A percentile compares a stretch with the other conserved stretches of the same genome.
phyloP scores from a whole-genome alignment of 2,329 filamentous ascomycete genomes.

The Clonostachys solani region DNA sequence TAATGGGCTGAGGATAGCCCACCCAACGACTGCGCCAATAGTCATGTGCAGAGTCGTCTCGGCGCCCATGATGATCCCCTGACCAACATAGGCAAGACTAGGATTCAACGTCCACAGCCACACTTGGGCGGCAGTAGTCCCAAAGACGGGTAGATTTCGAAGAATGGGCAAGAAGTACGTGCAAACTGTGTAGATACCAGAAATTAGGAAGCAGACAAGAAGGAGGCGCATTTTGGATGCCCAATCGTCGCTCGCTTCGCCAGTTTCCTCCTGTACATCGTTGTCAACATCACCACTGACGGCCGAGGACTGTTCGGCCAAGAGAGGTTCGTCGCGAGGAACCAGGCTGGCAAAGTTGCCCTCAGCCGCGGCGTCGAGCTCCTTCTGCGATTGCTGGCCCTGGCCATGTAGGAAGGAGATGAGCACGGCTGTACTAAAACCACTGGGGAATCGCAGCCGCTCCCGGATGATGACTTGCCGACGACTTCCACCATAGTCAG shows the following conservation, averaged over 20 bases:
- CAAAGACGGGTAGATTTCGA: slow-evolving; percentile 84
- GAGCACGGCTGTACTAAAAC: slow-evolving; percentile 90
- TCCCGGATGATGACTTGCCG: slow-evolving; percentile 91
- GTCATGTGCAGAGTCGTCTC: slow-evolving; percentile 96
- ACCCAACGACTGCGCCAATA: slow-evolving; percentile 81
- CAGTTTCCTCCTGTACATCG: slow-evolving; percentile 25
- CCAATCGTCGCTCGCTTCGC: slow-evolving; percentile 23
- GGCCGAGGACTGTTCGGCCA: not conserved
- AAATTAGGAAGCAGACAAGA: slow-evolving; percentile 52
- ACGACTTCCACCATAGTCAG: slow-evolving; percentile 36
- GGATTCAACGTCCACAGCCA: slow-evolving; percentile 98
- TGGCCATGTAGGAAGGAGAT: slow-evolving; percentile 83
- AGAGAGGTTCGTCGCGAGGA: slow-evolving; percentile 16
- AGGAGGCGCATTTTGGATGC: slow-evolving; percentile 48
- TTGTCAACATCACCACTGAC: slow-evolving; percentile 13
- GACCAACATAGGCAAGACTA: slow-evolving; percentile 93
- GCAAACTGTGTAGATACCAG: slow-evolving; percentile 67
- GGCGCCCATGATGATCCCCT: slow-evolving; percentile 98
- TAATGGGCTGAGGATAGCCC: slow-evolving; percentile 85
- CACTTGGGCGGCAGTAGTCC: slow-evolving; percentile 63
- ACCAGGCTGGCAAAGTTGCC: slow-evolving; percentile 39
- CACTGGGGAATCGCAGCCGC: slow-evolving; percentile 89
- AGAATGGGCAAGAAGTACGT: slow-evolving; percentile 89
- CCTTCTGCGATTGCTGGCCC: slow-evolving; percentile 22
- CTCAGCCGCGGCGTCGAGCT: slow-evolving; percentile 25